Evolutionary conservation across 1,284 basidiomycete species (phyloP).

Genomic region (Rhodofomes roseus): DNA sequence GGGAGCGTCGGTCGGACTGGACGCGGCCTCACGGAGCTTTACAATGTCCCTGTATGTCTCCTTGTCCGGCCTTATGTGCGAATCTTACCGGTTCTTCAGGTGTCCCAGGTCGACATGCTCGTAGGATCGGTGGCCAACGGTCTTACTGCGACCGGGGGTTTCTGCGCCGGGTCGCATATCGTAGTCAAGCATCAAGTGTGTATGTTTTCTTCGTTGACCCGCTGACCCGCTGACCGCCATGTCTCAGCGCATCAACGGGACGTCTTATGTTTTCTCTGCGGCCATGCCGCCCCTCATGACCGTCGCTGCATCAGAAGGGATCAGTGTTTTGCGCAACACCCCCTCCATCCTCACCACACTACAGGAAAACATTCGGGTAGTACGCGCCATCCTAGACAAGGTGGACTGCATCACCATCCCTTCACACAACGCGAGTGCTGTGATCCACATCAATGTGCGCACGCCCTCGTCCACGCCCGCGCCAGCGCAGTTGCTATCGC

Average conservation of each 20-base stretch:
- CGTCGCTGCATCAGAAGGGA: conserved; percentile 82
- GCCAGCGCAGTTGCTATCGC: conserved; percentile 24
- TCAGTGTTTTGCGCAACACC: conserved; percentile 71
- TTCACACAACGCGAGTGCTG: conserved; percentile 80
- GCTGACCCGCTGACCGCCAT: neutral
- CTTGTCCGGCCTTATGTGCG: neutral
- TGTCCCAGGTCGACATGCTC: conserved; percentile 76
- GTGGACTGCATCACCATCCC: conserved; percentile 82
- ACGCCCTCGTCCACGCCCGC: conserved; percentile 27
- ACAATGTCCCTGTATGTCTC: conserved; percentile 77
- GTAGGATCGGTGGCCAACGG: conserved; percentile 87
- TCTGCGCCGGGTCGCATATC: conserved; percentile 86
- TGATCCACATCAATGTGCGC: conserved; percentile 82
- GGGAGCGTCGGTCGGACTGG: conserved; percentile 92
- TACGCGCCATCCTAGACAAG: conserved; percentile 77
- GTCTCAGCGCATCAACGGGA: conserved; percentile 89
- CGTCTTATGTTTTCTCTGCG: conserved; percentile 95
- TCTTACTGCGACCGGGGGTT: conserved; percentile 86
- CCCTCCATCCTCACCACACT: conserved; percentile 75
- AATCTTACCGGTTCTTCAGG: conserved; percentile 33
- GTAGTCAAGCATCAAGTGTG: conserved; percentile 86
- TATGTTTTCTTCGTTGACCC: neutral
- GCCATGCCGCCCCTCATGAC: conserved; percentile 90
- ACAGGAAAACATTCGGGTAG: conserved; percentile 76
- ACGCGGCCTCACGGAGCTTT: conserved; percentile 91